Base-by-base conservation (phyloP, 768 basidiomycete genomes). In the Phaeotremella skinneri region DNA sequence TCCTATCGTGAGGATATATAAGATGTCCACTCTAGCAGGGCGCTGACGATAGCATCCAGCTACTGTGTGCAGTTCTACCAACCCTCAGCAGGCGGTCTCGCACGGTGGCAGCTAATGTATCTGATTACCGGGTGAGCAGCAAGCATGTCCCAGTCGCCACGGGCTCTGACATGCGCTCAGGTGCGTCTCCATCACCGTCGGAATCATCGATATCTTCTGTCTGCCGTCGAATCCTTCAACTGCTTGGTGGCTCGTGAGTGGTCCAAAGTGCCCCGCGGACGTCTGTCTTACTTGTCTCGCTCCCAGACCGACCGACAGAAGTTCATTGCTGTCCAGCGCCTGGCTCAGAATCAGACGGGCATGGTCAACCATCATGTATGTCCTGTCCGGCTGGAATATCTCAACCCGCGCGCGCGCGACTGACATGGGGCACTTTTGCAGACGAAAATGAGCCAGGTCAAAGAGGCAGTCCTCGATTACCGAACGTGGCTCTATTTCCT, bases 231-330 rank as follows among this genome's bases (percentile, higher is more conserved):
- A 23, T 9, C 63, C 63, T 2, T 42, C 42, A 0, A 47, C 42
- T 20, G 55, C 63, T 11, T 45, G 58, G 41, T 64, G 63, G 63
- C 54, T 64, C 23, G 58, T 53, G 29, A 59, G 58, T 59, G 26
- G 1, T 5, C 37, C 11, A 45, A 23, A n/a, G 26, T 32, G 25
- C 13, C 0, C n/a, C 34, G 42, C n/a, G n/a, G 42, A 25, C 11
- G 14, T 7, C 3, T 11, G n/a, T 45, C 26, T 57, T 1, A 49
- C 49, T 2, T 6, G 32, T 23, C 14, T 4, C 17, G 7, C 7
- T 17, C 6, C 2, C 26, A 59, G 58, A 56, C 34, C 29, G 23
- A n/a, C 2, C 58, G 63, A 21, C 39, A 64, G 27, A 43, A 49
- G n/a, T 41, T 61, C n/a, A 61, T 64, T 27, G 63, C 63, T 0